Conservation (phyloP, 1,284 basidiomycete genomes). For the Sporisorium reilianum region DNA sequence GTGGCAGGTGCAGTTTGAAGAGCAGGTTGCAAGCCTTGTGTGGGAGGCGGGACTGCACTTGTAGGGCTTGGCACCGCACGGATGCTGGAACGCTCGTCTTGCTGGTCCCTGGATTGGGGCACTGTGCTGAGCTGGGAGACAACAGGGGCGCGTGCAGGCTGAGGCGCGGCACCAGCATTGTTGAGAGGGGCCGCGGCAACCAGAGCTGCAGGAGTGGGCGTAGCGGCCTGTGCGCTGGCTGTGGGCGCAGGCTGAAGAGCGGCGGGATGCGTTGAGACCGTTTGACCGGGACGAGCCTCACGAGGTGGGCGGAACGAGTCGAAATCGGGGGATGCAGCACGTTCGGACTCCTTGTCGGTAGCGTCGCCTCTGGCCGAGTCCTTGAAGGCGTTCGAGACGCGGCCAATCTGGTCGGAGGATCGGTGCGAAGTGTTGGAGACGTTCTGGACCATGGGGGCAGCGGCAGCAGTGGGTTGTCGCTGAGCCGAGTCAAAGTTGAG, state of each 20-base stretch:
- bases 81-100: conserved; percentile 15
- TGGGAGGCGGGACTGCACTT: neutral
- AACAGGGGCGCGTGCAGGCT: conserved; percentile 19
- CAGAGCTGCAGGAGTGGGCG: conserved; percentile 19
- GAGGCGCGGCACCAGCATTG: conserved; percentile 15
- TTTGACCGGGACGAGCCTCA: conserved; percentile 19
- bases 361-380: conserved; percentile 25
- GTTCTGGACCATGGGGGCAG: conserved; percentile 1
- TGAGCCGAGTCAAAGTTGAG: conserved; percentile 45
- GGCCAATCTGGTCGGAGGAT: conserved; percentile 13
- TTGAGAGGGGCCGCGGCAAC: conserved; percentile 15
- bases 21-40: conserved; percentile 11
- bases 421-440: conserved; percentile 9
- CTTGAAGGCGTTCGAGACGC: conserved; percentile 28
- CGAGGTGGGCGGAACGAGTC: conserved; percentile 24
- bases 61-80: conserved; percentile 8
- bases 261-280: conserved; percentile 4
- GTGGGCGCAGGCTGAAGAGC: neutral
- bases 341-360: conserved; percentile 9
- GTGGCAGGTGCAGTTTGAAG: conserved; percentile 10
- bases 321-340: conserved; percentile 21
- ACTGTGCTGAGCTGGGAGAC: conserved; percentile 9
- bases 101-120: conserved; percentile 3
- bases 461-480: conserved; percentile 10
- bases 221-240: conserved; percentile 7